Evolutionary conservation across 177 flowering plant genomes (phyloP), one percentile per base, ranked within the genome.

Genomic region (Vitis hybrid): DNA sequence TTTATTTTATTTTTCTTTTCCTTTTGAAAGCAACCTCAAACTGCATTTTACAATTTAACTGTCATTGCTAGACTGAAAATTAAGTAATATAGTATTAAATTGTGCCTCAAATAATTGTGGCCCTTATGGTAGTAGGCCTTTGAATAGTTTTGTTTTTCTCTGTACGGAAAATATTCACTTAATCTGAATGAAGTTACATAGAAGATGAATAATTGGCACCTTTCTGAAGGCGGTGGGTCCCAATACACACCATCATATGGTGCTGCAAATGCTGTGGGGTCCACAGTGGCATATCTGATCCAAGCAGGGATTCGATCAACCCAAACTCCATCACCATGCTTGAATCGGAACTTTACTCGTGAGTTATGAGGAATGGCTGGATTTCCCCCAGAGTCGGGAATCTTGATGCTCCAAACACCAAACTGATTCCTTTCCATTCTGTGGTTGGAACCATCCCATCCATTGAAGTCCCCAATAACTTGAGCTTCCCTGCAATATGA

Each of bases 221-320:
- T 95, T 78, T 95, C 96, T 63, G 91, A 83, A 73, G 88, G 65
- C 19, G 93, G 91, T 20, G 99, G 98, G 19, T 95, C 96, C 98
- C 98, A 95, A 73, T 90, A 82, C 1, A 93, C 85, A 66, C 99
- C 99, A 85, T 95, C 98, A 82, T 91, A 95, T 63, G 99, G 85
- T 60, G 97, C 98, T 59, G 84, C 99, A 83, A 95, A 95, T 61
- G 22, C 82, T 50, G 90, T 63, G 10, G 97, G 78, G 54, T 93
- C 99, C 45, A 81, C 90, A 63, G 88, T 89, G 16, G 99, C 94
- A 85, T 90, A 91, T 71, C 76, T 90, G 55, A 95, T 91, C 99
- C 99, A 95, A 63, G 98, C 97, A 60, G 99, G 99, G 65, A 95
- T 88, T 29, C 99, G 81, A 78, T 95, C 99, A 63, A 91, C 86